Evolutionary conservation across 257 asterid species (phyloP), one percentile per base, ranked within the genome.

Genomic region (Fraxinus excelsior): DNA sequence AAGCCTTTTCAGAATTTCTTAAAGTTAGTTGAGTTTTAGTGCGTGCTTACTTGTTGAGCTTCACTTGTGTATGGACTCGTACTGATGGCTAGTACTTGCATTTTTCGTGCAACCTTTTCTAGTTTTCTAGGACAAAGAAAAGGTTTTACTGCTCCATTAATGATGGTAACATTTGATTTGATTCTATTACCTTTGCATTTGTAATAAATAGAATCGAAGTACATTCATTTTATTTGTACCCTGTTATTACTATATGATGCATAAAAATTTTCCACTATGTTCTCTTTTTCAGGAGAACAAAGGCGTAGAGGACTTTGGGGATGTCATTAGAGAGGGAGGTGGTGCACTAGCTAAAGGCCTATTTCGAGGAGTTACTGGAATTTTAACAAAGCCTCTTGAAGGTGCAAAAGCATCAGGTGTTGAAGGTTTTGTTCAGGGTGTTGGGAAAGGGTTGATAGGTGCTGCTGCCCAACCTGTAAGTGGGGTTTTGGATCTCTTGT

Each of bases 401-500:
- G 99, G 99, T 65, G 99, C 99, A 85, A 96, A 96, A 86, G 93
- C 97, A 77, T 96, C 99, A 65, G 99, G 99, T 35, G 99, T 96
- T 66, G 99, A 93, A 88, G 99, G 99, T 77, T 96, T 96, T 77
- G 99, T 96, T 44, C 99, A 96, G 89, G 99, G 99, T 79, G 94
- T 96, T 82, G 99, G 99, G 67, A 96, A 91, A 90, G 99, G 99
- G 70, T 74, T 96, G 82, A 85, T 96, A 74, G 99, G 99, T 83
- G 99, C 96, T 7, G 99, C 99, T 72, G 99, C 98, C 72, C 99
- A 96, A 83, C 99, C 99, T 78, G 99, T 96, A 62, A 96, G 99
- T 44, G 99, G 99, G 65, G 97, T 93, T 78, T 86, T 96, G 76
- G 99, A 96, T 81, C 99, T 96, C 73, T 76, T 96, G 84, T 96